Percentiles rank a stretch among this genome's conserved stretches.
Evolutionary conservation across 2,329 filamentous ascomycete species (phyloP).

Genomic region (Colletotrichum zoysiae): DNA sequence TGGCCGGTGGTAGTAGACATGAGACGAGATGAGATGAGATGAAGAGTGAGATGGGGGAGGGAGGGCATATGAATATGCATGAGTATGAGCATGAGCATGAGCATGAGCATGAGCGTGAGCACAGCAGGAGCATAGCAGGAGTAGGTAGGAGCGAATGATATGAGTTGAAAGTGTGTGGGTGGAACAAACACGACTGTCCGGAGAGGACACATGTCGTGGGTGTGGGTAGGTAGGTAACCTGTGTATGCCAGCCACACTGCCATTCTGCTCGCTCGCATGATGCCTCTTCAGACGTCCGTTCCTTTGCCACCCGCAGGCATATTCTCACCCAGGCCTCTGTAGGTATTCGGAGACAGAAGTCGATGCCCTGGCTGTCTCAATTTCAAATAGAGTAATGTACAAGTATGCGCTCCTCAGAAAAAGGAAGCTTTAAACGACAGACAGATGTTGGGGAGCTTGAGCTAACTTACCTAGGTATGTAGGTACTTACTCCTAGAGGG

Average conservation of each 20-base stretch:
- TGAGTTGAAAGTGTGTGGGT: background rate
- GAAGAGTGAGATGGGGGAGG: slow-evolving; percentile 6
- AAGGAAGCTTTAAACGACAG: background rate
- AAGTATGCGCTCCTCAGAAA: background rate
- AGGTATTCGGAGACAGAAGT: background rate
- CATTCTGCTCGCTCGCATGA: background rate
- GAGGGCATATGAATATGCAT: slow-evolving; percentile 11
- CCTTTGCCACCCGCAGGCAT: background rate
- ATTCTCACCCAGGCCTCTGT: background rate
- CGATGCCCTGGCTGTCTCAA: background rate
- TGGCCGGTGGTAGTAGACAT: slow-evolving; percentile 27
- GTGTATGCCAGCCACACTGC: too few species aligned
- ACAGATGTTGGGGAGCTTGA: slow-evolving; percentile 21
- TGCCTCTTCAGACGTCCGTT: background rate
- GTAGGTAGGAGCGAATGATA: background rate
- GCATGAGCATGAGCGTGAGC: slow-evolving; percentile 4
- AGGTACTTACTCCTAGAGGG: background rate
- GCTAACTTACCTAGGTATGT: background rate
- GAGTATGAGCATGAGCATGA: slow-evolving; percentile 8
- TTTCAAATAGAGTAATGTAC: background rate
- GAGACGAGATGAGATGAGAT: slow-evolving; percentile 24
- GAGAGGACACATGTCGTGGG: background rate
- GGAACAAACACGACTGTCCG: background rate
- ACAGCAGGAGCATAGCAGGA: background rate
- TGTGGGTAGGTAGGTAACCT: background rate